These are phyloP conservation scores for Lunularia cruciata DNA, from an alignment of 225 moss, liverwort and hornwort genomes.

Conservation along the genomic window DNA sequence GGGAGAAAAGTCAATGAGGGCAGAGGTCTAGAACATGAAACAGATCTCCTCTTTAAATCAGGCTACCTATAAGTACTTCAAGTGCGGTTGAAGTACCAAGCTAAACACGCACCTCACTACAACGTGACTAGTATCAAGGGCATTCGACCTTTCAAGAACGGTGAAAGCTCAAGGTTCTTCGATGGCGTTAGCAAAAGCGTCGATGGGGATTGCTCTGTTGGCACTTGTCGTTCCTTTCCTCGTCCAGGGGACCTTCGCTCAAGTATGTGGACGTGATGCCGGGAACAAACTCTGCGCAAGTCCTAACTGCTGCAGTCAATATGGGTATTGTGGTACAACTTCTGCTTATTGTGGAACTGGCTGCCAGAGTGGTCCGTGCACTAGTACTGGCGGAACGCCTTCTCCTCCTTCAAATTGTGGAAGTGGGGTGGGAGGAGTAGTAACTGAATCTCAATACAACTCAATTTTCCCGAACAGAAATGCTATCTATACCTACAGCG, in stretches of 20 bases:
- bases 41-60: too few species aligned
- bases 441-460: constrained; percentile 17
- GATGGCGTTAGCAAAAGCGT: too few species aligned
- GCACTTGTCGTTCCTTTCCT: too few species aligned
- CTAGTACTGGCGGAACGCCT: not conserved
- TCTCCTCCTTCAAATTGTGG: not conserved
- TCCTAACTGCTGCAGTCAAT: constrained; percentile 20
- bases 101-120: too few species aligned
- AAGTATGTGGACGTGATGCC: not conserved
- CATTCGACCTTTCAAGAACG: too few species aligned
- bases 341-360: constrained; percentile 13
- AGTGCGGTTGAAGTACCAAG: too few species aligned
- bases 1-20: too few species aligned
- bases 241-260: not conserved
- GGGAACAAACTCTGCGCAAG: not conserved
- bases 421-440: constrained; percentile 24
- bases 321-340: constrained; percentile 10
- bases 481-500: constrained; percentile 35
- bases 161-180: too few species aligned
- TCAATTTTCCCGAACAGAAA: constrained; percentile 29
- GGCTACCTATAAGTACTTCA: too few species aligned
- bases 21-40: too few species aligned
- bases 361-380: constrained; percentile 16
- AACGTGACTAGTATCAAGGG: too few species aligned
- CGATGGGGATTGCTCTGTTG: too few species aligned